These are phyloP conservation scores for Anastatica hierochuntica DNA, from an alignment of 345 rosid genomes.

Conservation along the genomic window DNA sequence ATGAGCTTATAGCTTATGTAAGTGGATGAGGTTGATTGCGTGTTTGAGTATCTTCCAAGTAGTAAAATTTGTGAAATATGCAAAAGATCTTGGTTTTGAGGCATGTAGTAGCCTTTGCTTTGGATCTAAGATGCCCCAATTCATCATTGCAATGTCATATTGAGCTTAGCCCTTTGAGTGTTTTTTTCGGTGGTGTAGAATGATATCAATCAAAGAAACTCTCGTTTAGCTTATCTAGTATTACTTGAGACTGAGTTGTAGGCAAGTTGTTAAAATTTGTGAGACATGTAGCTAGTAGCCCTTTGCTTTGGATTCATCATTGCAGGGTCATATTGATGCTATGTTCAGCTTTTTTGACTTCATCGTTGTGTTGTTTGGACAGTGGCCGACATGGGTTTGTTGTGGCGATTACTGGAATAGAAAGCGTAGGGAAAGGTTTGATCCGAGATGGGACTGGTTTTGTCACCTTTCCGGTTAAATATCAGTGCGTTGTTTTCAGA, in stretches of 20 bases:
- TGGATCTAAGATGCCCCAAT: no score
- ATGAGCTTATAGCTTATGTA: no score
- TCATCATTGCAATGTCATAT: no score
- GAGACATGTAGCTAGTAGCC: background rate
- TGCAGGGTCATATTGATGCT: constrained; percentile 1
- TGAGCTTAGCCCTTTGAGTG: no score
- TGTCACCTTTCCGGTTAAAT: constrained; percentile 77
- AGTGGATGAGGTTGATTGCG: no score
- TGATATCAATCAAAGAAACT: background rate
- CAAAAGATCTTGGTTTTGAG: no score
- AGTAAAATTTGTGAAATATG: no score
- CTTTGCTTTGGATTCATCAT: background rate
- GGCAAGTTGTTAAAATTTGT: background rate
- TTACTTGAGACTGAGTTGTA: background rate
- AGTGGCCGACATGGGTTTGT: constrained; percentile 93
- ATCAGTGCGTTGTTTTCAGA: constrained; percentile 80
- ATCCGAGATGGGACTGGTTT: constrained; percentile 87
- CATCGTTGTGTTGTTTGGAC: constrained; percentile 3
- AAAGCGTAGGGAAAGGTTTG: constrained; percentile 76
- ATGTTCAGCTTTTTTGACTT: background rate
- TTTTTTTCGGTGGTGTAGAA: no score
- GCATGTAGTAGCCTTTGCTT: no score
- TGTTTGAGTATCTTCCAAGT: no score
- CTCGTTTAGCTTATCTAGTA: background rate
- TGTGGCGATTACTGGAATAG: constrained; percentile 80